Evolutionary conservation across 2,329 filamentous ascomycete genomes (phyloP).

Genomic region (Verticillium alfalfae): DNA sequence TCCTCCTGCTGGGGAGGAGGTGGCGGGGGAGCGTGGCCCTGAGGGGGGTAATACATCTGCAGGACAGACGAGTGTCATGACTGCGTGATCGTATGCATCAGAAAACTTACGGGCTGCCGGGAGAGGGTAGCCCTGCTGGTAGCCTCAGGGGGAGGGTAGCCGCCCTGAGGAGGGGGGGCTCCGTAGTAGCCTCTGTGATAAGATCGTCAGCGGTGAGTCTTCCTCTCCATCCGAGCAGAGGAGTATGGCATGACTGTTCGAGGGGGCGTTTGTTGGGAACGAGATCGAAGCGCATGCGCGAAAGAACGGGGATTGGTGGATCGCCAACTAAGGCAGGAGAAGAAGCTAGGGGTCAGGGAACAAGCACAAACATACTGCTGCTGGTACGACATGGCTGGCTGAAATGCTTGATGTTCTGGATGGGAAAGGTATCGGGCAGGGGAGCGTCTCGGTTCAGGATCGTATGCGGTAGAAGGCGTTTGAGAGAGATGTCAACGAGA

Average conservation of each 20-base stretch:
- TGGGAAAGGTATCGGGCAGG: background rate
- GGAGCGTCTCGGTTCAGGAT: background rate
- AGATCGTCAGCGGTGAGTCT: background rate
- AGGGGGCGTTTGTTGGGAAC: background rate
- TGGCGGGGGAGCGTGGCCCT: conserved; percentile 15
- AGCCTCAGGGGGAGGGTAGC: conserved; percentile 14
- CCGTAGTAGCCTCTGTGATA: conserved; percentile 9
- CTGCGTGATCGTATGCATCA: background rate
- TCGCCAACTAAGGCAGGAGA: background rate
- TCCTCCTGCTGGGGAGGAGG: conserved; percentile 25
- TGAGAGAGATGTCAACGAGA: background rate
- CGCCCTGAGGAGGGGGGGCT: conserved; percentile 13
- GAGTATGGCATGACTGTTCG: background rate
- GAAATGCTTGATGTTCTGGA: background rate
- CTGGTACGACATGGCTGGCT: conserved; percentile 2
- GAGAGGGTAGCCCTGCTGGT: conserved; percentile 8
- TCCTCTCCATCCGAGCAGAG: background rate
- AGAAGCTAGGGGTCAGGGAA: background rate
- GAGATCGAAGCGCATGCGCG: background rate
- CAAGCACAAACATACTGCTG: background rate
- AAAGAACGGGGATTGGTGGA: background rate
- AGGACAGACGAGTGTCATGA: background rate
- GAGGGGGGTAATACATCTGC: conserved; percentile 20
- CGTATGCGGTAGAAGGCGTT: background rate
- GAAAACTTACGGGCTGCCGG: conserved; percentile 10